Conservation (phyloP, 2,329 filamentous ascomycete species). For the Aspergillus sp. region DNA sequence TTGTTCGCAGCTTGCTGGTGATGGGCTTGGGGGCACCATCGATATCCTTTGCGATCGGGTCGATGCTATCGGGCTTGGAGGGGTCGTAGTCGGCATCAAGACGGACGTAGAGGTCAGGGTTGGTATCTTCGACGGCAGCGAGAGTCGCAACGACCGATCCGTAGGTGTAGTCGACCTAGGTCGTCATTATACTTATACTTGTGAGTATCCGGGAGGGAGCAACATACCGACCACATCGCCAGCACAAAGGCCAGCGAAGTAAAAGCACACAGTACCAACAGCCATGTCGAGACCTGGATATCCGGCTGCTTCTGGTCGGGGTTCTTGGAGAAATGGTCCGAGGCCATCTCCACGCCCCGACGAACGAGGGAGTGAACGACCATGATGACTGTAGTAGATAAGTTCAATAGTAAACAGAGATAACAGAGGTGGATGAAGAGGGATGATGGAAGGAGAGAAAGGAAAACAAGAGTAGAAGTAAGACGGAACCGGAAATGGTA, state of each 20-base stretch:
- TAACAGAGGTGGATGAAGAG: background rate
- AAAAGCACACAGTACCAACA: constrained; percentile 22
- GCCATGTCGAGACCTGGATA: constrained; percentile 17
- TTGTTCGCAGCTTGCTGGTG: constrained; percentile 54
- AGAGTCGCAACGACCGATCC: constrained; percentile 55
- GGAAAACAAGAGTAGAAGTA: too few species aligned
- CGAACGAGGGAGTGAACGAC: constrained; percentile 26
- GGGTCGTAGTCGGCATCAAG: constrained; percentile 37
- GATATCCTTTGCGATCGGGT: constrained; percentile 37
- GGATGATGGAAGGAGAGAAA: too few species aligned
- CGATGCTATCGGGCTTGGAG: constrained; percentile 15
- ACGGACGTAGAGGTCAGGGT: constrained; percentile 47
- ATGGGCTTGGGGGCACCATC: constrained; percentile 51
- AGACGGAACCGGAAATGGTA: background rate
- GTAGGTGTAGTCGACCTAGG: constrained; percentile 51
- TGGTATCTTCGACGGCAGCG: constrained; percentile 57
- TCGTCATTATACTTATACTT: background rate
- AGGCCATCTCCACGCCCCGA: constrained; percentile 29
- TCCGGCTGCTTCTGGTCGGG: constrained; percentile 15
- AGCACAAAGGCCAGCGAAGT: constrained; percentile 19
- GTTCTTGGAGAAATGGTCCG: constrained; percentile 15
- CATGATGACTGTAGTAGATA: constrained; percentile 15
- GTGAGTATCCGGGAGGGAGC: too few species aligned
- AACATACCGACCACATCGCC: constrained; percentile 21
- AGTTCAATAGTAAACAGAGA: background rate